Conservation (phyloP, 257 asterid genomes). For the Cynanchum wilfordii region DNA sequence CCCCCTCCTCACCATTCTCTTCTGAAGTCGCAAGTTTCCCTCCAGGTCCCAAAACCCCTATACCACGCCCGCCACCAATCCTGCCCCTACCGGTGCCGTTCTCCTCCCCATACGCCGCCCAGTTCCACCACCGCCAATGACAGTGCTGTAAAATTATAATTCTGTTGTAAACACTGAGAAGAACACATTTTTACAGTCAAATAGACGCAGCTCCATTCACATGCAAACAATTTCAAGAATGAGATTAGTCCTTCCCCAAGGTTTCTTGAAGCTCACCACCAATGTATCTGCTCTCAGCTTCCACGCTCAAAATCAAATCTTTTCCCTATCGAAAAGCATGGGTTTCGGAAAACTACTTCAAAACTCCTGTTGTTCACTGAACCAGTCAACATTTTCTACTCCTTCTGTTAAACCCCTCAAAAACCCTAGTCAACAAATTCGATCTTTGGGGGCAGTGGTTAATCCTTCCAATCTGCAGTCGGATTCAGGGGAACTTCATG, state of each 20-base stretch:
- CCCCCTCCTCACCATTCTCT: too few species aligned
- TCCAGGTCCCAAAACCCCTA: slow-evolving; percentile 2
- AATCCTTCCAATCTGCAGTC: slow-evolving; percentile 3
- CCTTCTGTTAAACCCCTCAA: slow-evolving; percentile 32
- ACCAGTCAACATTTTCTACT: slow-evolving; percentile 11
- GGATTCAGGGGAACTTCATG: slow-evolving; percentile 74
- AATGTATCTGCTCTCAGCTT: slow-evolving; percentile 24
- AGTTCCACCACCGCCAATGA: background rate
- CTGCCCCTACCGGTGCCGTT: background rate
- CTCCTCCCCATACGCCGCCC: background rate
- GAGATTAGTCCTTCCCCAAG: slow-evolving; percentile 47
- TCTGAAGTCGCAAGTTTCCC: background rate
- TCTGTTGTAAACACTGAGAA: background rate
- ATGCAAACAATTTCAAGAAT: slow-evolving; percentile 48
- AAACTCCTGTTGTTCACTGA: background rate
- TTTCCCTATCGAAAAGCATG: slow-evolving; percentile 24
- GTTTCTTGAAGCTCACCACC: slow-evolving; percentile 33
- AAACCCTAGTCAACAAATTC: slow-evolving; percentile 32
- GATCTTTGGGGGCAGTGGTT: slow-evolving; percentile 30
- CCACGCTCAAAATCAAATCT: slow-evolving; percentile 25
- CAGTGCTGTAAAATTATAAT: background rate
- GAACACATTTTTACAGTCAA: background rate
- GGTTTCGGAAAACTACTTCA: slow-evolving; percentile 9
- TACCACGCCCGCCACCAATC: background rate
- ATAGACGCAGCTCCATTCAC: background rate